Conservation (phyloP, 75 land plant genomes). For the Sequoiadendron giganteum region DNA sequence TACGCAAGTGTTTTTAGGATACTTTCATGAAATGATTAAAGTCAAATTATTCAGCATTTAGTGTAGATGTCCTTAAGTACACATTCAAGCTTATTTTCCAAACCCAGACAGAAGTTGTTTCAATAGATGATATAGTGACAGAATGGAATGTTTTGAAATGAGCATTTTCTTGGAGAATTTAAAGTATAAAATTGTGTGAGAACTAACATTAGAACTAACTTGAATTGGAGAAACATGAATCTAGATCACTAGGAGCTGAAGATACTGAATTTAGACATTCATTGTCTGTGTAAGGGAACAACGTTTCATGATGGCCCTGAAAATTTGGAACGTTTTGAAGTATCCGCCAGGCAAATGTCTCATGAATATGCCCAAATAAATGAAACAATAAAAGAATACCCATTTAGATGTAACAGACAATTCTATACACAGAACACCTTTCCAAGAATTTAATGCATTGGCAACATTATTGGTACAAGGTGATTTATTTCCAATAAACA, state of each 20-base stretch:
- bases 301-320: neutral
- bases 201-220: neutral
- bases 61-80: neutral
- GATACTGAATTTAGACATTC: neutral
- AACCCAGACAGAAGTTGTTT: neutral
- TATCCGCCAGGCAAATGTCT: neutral
- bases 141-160: neutral
- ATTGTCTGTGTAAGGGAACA: neutral
- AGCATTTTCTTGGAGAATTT: neutral
- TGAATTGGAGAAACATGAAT: neutral
- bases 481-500: neutral
- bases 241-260: neutral
- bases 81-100: neutral
- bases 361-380: neutral
- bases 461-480: neutral
- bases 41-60: neutral
- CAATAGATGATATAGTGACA: neutral
- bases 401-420: neutral
- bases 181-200: neutral
- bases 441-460: neutral
- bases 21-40: neutral
- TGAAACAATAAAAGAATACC: neutral
- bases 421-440: neutral
- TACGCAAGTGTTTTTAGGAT: neutral
- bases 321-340: neutral